A percentile compares a stretch with the other conserved stretches of the same genome.
These are phyloP conservation scores for Glycine tomentella DNA, from an alignment of 306 rosid genomes.

Conservation along the genomic window DNA sequence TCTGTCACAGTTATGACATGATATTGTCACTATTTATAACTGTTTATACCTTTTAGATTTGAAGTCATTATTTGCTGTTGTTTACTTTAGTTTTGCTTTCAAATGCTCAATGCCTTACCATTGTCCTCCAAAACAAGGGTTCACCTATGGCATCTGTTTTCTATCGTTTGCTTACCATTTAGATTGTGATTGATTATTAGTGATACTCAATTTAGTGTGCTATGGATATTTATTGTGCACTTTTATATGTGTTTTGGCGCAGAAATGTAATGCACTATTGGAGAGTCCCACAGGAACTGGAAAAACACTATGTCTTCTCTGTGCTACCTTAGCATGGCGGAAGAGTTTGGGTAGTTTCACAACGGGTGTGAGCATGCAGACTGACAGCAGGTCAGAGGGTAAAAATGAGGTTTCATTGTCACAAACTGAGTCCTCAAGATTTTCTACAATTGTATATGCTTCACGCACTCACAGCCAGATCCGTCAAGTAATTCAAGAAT, in stretches of 20 bases:
- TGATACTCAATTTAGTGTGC: constrained; percentile 1
- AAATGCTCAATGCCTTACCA: too few species aligned
- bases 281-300: constrained; percentile 99
- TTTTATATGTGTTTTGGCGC: constrained; percentile 24
- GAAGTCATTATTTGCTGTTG: neutral
- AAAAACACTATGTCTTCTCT: constrained; percentile 92
- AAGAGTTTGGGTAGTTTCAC: constrained; percentile 87
- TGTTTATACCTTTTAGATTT: neutral
- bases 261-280: constrained; percentile 86
- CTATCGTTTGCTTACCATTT: neutral
- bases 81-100: neutral
- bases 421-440: constrained; percentile 50
- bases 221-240: neutral
- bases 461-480: constrained; percentile 99
- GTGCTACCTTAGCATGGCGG: constrained; percentile 96
- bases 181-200: constrained; percentile 14
- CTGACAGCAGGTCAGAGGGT: constrained; percentile 53
- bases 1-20: neutral
- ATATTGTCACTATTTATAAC: too few species aligned
- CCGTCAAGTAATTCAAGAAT: constrained; percentile 92
- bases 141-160: neutral
- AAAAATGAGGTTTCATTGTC: constrained; percentile 48
- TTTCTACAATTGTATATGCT: constrained; percentile 77
- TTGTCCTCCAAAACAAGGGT: neutral
- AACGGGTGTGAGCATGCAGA: constrained; percentile 57